Percentiles rank a stretch among this genome's conserved stretches.
These are phyloP conservation scores for Triticum timopheevii DNA, from an alignment of 176 grass and related monocot genomes.

Conservation along the genomic window DNA sequence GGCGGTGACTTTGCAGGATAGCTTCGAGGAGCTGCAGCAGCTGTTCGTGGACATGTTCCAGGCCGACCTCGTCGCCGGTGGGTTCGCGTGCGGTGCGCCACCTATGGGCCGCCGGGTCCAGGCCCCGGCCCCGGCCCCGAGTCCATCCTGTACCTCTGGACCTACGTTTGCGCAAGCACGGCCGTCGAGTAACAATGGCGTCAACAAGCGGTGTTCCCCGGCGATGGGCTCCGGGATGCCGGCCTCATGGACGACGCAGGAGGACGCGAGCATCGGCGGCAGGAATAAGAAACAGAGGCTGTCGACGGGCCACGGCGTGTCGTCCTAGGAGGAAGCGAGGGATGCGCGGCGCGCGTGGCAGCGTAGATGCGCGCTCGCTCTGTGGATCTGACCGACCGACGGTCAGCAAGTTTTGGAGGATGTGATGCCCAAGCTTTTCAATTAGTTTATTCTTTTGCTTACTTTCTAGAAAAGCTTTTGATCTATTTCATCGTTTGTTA, in stretches of 20 bases:
- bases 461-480: too few relatives aligned
- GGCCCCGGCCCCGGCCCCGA: too few relatives aligned
- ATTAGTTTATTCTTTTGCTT: too few relatives aligned
- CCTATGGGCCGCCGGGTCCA: neutral
- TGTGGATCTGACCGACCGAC: too few relatives aligned
- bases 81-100: neutral
- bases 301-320: neutral
- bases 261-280: neutral
- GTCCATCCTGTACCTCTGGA: neutral
- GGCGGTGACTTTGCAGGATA: slow-evolving; percentile 21
- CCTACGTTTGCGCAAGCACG: neutral
- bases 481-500: too few relatives aligned
- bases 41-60: slow-evolving; percentile 81
- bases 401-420: too few relatives aligned
- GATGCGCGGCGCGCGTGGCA: neutral
- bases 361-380: too few relatives aligned
- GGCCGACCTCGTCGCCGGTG: slow-evolving; percentile 36
- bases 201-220: slow-evolving; percentile 15
- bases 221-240: slow-evolving; percentile 10
- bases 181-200: neutral
- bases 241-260: neutral
- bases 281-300: neutral
- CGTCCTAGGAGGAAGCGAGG: too few relatives aligned
- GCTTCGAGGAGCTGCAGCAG: slow-evolving; percentile 78
- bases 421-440: too few relatives aligned